A percentile compares a stretch with the other conserved stretches of the same genome.
Conservation (phyloP, 352 stramenopile species). For the Phytophthora macrochlamydospora region DNA sequence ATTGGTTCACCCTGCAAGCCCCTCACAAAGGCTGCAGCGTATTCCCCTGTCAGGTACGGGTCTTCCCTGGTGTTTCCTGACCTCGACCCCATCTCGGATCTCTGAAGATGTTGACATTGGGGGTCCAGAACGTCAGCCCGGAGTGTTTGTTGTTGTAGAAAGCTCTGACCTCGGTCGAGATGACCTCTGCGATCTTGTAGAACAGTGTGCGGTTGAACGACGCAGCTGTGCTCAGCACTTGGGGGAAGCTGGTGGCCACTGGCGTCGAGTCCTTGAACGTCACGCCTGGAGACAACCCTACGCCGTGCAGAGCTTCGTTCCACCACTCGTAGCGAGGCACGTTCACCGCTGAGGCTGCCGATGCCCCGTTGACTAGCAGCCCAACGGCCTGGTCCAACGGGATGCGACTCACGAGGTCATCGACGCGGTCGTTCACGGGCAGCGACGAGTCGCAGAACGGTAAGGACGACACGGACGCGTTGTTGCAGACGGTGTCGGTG, state of each 20-base stretch:
- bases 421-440: conserved; percentile 57
- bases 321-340: conserved; percentile 89
- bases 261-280: conserved; percentile 52
- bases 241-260: conserved; percentile 91
- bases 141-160: conserved; percentile 81
- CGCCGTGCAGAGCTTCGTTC: conserved; percentile 90
- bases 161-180: conserved; percentile 80
- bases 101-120: conserved; percentile 94
- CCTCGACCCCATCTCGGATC: conserved; percentile 92
- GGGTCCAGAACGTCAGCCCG: conserved; percentile 92
- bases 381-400: conserved; percentile 69
- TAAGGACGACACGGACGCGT: conserved; percentile 40
- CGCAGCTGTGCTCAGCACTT: conserved; percentile 73
- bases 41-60: conserved; percentile 85
- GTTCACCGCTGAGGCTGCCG: conserved; percentile 24
- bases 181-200: conserved; percentile 68
- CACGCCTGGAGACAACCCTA: conserved; percentile 75
- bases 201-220: conserved; percentile 92
- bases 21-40: conserved; percentile 84
- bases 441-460: conserved; percentile 75
- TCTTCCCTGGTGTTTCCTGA: conserved; percentile 93
- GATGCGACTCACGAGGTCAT: conserved; percentile 71
- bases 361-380: conserved; percentile 74
- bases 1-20: conserved; percentile 78
- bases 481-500: conserved; percentile 57